These are phyloP conservation scores for Zoysia pacifica DNA, from an alignment of 176 grass and related monocot genomes.

Conservation along the genomic window DNA sequence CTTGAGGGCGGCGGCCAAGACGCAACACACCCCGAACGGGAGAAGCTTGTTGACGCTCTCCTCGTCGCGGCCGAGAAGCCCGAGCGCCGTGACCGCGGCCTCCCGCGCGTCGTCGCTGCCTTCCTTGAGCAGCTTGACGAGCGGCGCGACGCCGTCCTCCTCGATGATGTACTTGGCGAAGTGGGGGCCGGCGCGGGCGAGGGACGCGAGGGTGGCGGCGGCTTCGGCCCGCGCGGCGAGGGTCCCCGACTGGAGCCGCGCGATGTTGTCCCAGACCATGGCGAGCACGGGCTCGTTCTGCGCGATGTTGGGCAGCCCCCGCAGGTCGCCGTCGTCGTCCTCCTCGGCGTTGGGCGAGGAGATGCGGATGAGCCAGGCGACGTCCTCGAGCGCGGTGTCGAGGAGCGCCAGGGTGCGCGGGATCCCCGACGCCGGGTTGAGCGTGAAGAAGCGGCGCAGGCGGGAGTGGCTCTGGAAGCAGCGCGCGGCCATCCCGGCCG, in stretches of 20 bases:
- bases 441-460: constrained; percentile 72
- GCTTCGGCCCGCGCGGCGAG: constrained; percentile 57
- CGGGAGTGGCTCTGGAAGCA: constrained; percentile 71
- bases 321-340: constrained; percentile 37
- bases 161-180: constrained; percentile 82
- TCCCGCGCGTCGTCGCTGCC: constrained; percentile 71
- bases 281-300: constrained; percentile 75
- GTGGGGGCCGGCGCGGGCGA: constrained; percentile 69
- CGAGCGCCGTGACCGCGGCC: constrained; percentile 69
- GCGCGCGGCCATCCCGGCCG: constrained; percentile 42
- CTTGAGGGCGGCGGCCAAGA: constrained; percentile 70
- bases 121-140: constrained; percentile 82
- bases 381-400: constrained; percentile 79
- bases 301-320: constrained; percentile 70
- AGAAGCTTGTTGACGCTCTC: constrained; percentile 61
- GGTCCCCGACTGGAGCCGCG: constrained; percentile 62
- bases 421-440: constrained; percentile 63
- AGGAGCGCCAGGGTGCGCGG: constrained; percentile 59
- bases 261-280: constrained; percentile 73
- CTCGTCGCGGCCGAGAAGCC: constrained; percentile 58
- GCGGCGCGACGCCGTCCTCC: constrained; percentile 81
- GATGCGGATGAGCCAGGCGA: constrained; percentile 83
- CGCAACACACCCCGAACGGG: constrained; percentile 64
- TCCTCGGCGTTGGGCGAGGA: constrained; percentile 43
- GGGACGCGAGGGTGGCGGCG: constrained; percentile 62